Evolutionary conservation across 129 eudicot species (phyloP), one percentile per base, ranked within the genome.

Genomic region (Kitagawia praeruptora): DNA sequence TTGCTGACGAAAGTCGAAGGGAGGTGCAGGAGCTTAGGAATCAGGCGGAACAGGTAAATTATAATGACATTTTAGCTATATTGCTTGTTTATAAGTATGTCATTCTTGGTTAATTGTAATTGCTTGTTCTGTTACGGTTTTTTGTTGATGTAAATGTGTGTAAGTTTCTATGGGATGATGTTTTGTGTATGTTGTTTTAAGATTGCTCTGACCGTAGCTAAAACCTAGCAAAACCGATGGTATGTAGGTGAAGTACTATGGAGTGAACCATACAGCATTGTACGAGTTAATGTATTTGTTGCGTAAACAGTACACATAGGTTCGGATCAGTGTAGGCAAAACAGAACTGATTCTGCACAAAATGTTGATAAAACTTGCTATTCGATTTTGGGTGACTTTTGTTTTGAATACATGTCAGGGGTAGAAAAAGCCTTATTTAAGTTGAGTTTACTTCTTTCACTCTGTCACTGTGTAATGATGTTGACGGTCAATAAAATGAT

Each of bases 21-120:
- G 79, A 81, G 79, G 88, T 86, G 74, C 71, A 79, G 70, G 86
- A 88, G 47, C 42, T 88, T 80, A 86, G 79, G 80, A 70, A 77
- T 49, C 82, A 49, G 38, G 46, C 80, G 51, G 82, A 83, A 46
- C 87, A 84, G 89, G 92, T 88, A 81, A 4, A 4, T 44, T 8
- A 3, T 8, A 75, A 56, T 27, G 66, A 31, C 13, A 58, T 38
- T 54, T 76, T 18, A 14, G 46, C 23, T 67, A 6, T 61, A n/a
- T 67, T 67, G 6, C 10, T 0, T 9, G 3, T 31, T 67, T 14
- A 10, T 31, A 31, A 0, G 12, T 10, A 14, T 12, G 8, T 12
- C 4, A 40, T 31, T 3, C 8, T 28, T 67, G 73, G 21, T 67
- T 31, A 3, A n/a, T 25, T 23, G 31, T n/a, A 15, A 25, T 61